A percentile compares a stretch with the other conserved stretches of the same genome.
Conservation (phyloP, 495 filamentous ascomycete genomes). For the Trichodelitschia bisporula region DNA sequence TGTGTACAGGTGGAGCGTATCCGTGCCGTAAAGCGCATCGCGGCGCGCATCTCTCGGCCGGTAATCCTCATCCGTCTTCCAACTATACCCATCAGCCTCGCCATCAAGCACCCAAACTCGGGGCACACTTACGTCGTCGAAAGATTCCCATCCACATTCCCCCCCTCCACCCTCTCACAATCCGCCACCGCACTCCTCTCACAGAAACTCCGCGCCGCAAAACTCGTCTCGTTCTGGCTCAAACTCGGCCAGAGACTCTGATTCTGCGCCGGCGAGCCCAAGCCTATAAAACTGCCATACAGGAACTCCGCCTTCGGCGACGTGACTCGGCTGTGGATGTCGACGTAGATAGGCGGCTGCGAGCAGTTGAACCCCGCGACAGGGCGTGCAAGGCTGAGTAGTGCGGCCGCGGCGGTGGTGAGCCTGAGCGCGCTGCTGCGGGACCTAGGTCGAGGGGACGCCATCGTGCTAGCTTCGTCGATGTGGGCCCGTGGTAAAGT, state of each 20-base stretch:
- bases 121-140: conserved; percentile 7
- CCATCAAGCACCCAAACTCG: too few species aligned
- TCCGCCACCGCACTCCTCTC: conserved; percentile 8
- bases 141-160: conserved; percentile 6
- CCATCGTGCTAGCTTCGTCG: too few species aligned
- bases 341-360: conserved; percentile 14
- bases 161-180: conserved; percentile 8
- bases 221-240: conserved; percentile 12
- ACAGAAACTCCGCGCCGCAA: conserved; percentile 9
- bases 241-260: conserved; percentile 14
- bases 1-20: conserved; percentile 12
- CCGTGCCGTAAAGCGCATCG: conserved; percentile 10
- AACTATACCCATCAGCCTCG: too few species aligned
- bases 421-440: too few species aligned
- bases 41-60: background rate
- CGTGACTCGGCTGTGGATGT: conserved; percentile 13
- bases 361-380: conserved; percentile 13
- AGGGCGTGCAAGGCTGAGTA: conserved; percentile 6
- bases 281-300: conserved; percentile 14
- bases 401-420: background rate
- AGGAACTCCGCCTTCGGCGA: conserved; percentile 9
- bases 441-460: too few species aligned
- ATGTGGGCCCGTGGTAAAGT: too few species aligned
- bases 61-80: too few species aligned
- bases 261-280: conserved; percentile 13